phyloP scores from a whole-genome alignment of 371 early-diverging fungal species.

The Mucor circinelloides region DNA sequence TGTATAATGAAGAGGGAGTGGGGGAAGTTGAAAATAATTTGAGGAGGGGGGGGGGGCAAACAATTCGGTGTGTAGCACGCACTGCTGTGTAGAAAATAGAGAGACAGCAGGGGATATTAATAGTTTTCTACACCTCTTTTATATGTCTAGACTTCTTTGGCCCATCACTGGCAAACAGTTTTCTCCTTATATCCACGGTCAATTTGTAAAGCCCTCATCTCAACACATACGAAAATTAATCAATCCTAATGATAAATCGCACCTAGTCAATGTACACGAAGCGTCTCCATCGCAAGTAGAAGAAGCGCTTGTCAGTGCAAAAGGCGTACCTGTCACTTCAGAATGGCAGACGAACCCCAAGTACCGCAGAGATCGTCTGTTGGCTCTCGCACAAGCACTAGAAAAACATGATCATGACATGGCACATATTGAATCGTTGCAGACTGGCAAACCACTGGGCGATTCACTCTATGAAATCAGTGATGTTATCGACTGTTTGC shows the following conservation, averaged over 20 bases:
- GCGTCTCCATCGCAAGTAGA: slow-evolving; percentile 17
- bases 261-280: slow-evolving; percentile 5
- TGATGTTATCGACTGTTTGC: slow-evolving; percentile 71
- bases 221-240: slow-evolving; percentile 4
- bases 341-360: slow-evolving; percentile 19
- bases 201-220: not conserved
- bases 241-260: slow-evolving; percentile 13
- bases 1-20: not conserved
- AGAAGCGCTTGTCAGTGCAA: slow-evolving; percentile 19
- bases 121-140: not conserved
- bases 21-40: not conserved
- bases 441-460: slow-evolving; percentile 79
- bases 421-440: slow-evolving; percentile 75
- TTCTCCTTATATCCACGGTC: slow-evolving; percentile 26
- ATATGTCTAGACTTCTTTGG: slow-evolving; percentile 11
- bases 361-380: slow-evolving; percentile 64
- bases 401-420: slow-evolving; percentile 56
- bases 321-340: not conserved
- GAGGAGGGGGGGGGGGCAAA: not conserved
- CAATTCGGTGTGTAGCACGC: not conserved
- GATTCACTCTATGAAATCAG: slow-evolving; percentile 53
- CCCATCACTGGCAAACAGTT: slow-evolving; percentile 5
- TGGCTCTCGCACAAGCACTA: slow-evolving; percentile 66
- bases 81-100: not conserved
- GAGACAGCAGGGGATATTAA: not conserved